Base-by-base conservation (phyloP, 495 filamentous ascomycete species). In the Xylaria telfairii region DNA sequence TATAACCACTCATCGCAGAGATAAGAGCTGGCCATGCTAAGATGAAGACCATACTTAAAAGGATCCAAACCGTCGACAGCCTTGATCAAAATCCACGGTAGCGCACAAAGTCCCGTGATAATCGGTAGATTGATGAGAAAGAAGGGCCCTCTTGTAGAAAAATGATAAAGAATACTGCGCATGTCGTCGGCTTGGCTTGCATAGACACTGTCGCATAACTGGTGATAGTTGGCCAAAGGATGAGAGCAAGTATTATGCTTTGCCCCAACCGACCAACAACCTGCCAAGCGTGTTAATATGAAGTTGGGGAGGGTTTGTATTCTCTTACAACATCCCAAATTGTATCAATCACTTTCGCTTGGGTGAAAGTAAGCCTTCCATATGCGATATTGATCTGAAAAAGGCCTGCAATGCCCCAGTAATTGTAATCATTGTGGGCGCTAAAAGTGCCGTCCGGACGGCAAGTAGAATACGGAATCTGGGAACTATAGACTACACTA, bases 1-100 rank as follows among this genome's bases (percentile, higher is more conserved):
- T 70, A 67, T 81, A 81, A 12, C 78, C 79, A 9, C 75, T 80
- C 76, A 80, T 80, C 1, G 79, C 76, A 42, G 76, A 51, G 24
- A 71, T 61, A 8, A 80, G 26, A 1, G 78, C 80, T n/a, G 78
- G 78, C 65, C 78, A 81, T 42, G 47, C 69, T 9, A 74, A 30
- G 13, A 77, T 57, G 49, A 75, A 79, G 21, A 71, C 15, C 65
- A 75, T 77, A 15, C 70, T 70, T 19, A 63, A 37, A 1, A 74
- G 49, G 46, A 72, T 69, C 39, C 68, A 72, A 32, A 53, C 9
- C 1, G 46, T 34, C 2, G 47, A 67, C 1, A 67, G 1, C 41
- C 49, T 71, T 17, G 71, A 49, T 37, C 69, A 64, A 2, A 71
- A 59, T 28, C 68, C 57, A 24, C 60, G 65, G 21, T 44, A 51